Evolutionary conservation across 78 protist genomes (phyloP), one percentile per base, ranked within the genome.

Genomic region (Dictyostelium purpureum): DNA sequence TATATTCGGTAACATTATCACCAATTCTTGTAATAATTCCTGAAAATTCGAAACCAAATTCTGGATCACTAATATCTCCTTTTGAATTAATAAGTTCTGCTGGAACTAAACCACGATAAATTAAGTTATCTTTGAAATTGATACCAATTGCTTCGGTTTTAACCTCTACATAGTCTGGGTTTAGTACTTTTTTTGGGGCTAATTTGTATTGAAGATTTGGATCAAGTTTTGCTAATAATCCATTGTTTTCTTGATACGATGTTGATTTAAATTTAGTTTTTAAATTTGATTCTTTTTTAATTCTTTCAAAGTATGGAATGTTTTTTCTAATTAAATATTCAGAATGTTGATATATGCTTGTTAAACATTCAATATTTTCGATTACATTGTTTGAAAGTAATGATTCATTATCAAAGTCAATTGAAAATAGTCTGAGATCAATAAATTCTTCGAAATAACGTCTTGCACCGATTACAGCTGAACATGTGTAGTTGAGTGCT

Each of bases 111-210:
- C 85, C 85, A 59, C 73, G 69, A 43, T 77, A 74, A 69, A 63
- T 33, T 54, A 88, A 18, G 6, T 26, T 43, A 69, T 88, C 94
- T 33, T 54, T 42, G 37, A 52, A 88, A 57, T 59, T 88, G 21
- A 88, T 65, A 67, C 89, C 89, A 19, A 67, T 37, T 4, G 89
- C 59, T 42, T 10, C 33, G 1, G 67, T 76, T 52, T 80, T 35
- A 45, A 80, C 49, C 26, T 80, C 77, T 24, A 80, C 35, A 31
- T 80, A 69, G 11, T 80, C 43, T 16, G 61, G 70, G 1, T 9
- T 71, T 19, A 43, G 6, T 40, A 51, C 2, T 67, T 40, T 35
- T 11, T 18, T 14, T 9, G 45, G 2, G 5, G 54, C n/a, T 5
- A 61, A 61, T 31, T 61, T n/a, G 37, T 31, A 61, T 61, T n/a